phyloP scores from a whole-genome alignment of 1,284 basidiomycete species.

The Moesziomyces antarcticus region DNA sequence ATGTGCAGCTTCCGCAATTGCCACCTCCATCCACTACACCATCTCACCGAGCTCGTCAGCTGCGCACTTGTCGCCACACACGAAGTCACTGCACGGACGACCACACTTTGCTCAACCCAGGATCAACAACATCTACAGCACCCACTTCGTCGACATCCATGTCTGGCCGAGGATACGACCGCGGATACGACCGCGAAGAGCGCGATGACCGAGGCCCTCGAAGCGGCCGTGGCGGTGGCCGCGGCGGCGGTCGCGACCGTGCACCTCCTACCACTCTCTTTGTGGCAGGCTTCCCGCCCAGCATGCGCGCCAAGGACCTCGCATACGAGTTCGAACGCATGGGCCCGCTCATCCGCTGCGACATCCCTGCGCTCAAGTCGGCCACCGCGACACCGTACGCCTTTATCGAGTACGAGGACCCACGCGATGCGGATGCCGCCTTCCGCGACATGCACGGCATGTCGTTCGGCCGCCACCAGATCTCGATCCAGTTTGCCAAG shows the following conservation, averaged over 20 bases:
- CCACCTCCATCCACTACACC: constrained; percentile 1
- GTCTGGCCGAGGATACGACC: constrained; percentile 40
- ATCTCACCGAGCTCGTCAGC: neutral
- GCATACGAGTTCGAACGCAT: constrained; percentile 63
- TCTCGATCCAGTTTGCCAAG: constrained; percentile 62
- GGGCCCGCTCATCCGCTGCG: constrained; percentile 60
- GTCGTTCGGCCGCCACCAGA: constrained; percentile 52
- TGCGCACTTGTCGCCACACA: neutral
- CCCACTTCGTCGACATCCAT: constrained; percentile 4
- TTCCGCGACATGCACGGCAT: constrained; percentile 62
- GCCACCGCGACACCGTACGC: constrained; percentile 55
- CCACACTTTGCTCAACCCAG: no score
- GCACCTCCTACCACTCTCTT: constrained; percentile 49
- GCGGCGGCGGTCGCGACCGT: constrained; percentile 31
- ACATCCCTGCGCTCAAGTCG: constrained; percentile 59
- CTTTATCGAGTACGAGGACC: constrained; percentile 62
- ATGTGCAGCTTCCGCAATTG: neutral
- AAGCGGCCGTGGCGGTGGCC: constrained; percentile 23
- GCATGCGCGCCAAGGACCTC: constrained; percentile 59
- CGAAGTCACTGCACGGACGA: neutral
- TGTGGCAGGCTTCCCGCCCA: constrained; percentile 57
- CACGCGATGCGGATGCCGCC: constrained; percentile 59
- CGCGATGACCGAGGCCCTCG: constrained; percentile 38
- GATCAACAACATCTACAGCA: neutral
- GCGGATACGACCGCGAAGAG: constrained; percentile 28